These are phyloP conservation scores for Ascochyta clinopodiicola DNA, from an alignment of 2,329 filamentous ascomycete species.

Conservation along the genomic window DNA sequence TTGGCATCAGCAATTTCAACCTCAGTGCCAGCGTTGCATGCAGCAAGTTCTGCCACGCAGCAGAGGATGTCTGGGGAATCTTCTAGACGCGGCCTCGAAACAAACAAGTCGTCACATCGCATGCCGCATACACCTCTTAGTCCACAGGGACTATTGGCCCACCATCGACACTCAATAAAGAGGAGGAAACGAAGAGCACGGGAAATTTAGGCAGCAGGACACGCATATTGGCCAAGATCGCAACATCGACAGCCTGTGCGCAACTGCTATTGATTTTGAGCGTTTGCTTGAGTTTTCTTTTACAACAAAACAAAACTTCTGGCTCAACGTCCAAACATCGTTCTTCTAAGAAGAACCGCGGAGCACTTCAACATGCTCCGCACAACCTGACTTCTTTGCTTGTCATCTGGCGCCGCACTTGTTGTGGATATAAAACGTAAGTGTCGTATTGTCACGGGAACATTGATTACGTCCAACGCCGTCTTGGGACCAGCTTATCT, in stretches of 20 bases:
- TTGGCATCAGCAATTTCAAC: conserved; percentile 98
- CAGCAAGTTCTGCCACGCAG: conserved; percentile 99
- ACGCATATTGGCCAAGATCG: conserved; percentile 61
- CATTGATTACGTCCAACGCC: conserved; percentile 2
- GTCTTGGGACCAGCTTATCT: conserved; percentile 17
- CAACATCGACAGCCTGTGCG: conserved; percentile 70
- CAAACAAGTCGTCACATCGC: conserved; percentile 27
- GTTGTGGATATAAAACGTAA: conserved; percentile 23
- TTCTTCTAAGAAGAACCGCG: conserved; percentile 51
- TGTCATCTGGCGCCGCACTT: conserved; percentile 21
- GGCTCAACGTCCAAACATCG: conserved; percentile 78
- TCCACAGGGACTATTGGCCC: conserved; percentile 32
- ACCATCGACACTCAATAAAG: conserved; percentile 23
- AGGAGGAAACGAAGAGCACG: conserved; percentile 32
- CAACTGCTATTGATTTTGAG: conserved; percentile 61
- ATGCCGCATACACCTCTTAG: conserved; percentile 35
- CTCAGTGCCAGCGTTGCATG: conserved; percentile 96
- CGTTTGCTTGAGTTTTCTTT: conserved; percentile 76
- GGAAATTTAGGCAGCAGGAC: conserved; percentile 41
- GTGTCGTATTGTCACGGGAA: conserved; percentile 19
- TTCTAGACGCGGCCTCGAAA: conserved; percentile 62
- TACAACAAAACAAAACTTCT: conserved; percentile 78
- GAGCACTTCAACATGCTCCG: conserved; percentile 70
- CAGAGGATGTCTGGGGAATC: conserved; percentile 94
- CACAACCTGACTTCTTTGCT: conserved; percentile 40